Percentiles rank a stretch among this genome's conserved stretches.
Evolutionary conservation across 2,329 filamentous ascomycete genomes (phyloP).

Genomic region (Aspergillus nomiae): DNA sequence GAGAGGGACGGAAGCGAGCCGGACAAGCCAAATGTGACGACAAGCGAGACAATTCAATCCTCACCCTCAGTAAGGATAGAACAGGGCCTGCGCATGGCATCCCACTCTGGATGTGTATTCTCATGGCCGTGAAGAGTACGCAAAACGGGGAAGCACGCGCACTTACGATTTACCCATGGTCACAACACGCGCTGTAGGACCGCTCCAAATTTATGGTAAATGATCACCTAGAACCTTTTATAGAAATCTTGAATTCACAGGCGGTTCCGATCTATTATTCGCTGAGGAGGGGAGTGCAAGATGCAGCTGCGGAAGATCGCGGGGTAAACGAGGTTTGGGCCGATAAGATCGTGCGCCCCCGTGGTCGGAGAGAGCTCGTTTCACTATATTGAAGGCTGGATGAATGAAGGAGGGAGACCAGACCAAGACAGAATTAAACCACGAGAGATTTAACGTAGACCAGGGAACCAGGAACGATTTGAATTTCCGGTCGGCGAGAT

Average conservation of each 20-base stretch:
- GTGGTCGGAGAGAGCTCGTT: constrained; percentile 6
- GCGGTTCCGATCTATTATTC: constrained; percentile 11
- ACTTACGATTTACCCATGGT: constrained; percentile 44
- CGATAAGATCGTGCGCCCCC: constrained; percentile 23
- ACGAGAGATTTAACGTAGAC: neutral
- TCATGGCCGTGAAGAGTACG: constrained; percentile 5
- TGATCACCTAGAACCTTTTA: too few relatives aligned
- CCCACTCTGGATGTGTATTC: neutral
- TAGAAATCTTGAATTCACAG: neutral
- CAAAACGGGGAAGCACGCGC: constrained; percentile 9
- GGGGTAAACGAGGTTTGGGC: constrained; percentile 21
- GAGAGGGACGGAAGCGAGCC: neutral
- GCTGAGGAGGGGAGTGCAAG: constrained; percentile 4
- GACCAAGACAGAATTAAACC: neutral
- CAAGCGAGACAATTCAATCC: neutral
- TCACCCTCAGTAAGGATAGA: too few relatives aligned
- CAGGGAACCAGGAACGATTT: neutral
- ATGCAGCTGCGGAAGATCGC: constrained; percentile 21
- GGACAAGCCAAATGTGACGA: neutral
- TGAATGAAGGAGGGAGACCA: neutral
- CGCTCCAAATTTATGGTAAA: neutral
- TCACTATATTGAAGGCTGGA: neutral
- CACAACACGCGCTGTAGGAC: constrained; percentile 2
- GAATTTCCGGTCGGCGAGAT: neutral
- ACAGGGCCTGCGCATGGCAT: neutral